Percentiles rank a stretch among this genome's conserved stretches.
Conservation (phyloP, 2,329 filamentous ascomycete species). For the Chrysosporium keratinophilum region DNA sequence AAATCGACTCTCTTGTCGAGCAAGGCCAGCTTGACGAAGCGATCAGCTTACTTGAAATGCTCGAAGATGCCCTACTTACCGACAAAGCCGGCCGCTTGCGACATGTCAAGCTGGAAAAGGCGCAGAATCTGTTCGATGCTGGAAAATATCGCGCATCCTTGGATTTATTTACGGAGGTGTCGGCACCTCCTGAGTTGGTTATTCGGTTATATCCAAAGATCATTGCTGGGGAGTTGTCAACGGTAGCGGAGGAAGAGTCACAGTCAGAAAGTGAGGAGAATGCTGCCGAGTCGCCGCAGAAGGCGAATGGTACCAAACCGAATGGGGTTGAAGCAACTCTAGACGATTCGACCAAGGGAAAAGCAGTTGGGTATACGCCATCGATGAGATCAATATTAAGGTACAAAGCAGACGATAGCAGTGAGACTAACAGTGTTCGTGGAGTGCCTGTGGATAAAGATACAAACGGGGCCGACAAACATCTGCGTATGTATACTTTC, state of each 20-base stretch:
- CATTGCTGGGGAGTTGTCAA: slow-evolving; percentile 73
- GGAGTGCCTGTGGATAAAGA: slow-evolving; percentile 25
- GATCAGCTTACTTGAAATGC: slow-evolving; percentile 74
- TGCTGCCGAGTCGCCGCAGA: slow-evolving; percentile 18
- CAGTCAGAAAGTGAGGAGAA: slow-evolving; percentile 16
- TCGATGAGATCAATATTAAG: slow-evolving; percentile 33
- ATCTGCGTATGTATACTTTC: slow-evolving; percentile 20
- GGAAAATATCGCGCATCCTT: slow-evolving; percentile 76
- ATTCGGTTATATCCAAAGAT: slow-evolving; percentile 71
- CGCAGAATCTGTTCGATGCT: slow-evolving; percentile 68
- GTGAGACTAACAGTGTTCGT: slow-evolving; percentile 32
- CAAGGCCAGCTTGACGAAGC: slow-evolving; percentile 75
- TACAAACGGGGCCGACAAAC: slow-evolving; percentile 20
- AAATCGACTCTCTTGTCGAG: slow-evolving; percentile 71
- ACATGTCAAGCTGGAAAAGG: slow-evolving; percentile 85
- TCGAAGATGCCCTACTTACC: slow-evolving; percentile 80
- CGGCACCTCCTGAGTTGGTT: slow-evolving; percentile 80
- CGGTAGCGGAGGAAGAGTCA: slow-evolving; percentile 41
- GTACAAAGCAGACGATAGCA: slow-evolving; percentile 28
- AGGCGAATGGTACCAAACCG: slow-evolving; percentile 23
- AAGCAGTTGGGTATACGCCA: slow-evolving; percentile 25
- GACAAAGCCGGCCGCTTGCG: slow-evolving; percentile 72
- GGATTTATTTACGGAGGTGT: slow-evolving; percentile 82
- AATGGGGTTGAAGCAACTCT: slow-evolving; percentile 21
- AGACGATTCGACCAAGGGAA: slow-evolving; percentile 22